phyloP scores from a whole-genome alignment of 139 green algal species.

The Pseudopediastrum boryanum region DNA sequence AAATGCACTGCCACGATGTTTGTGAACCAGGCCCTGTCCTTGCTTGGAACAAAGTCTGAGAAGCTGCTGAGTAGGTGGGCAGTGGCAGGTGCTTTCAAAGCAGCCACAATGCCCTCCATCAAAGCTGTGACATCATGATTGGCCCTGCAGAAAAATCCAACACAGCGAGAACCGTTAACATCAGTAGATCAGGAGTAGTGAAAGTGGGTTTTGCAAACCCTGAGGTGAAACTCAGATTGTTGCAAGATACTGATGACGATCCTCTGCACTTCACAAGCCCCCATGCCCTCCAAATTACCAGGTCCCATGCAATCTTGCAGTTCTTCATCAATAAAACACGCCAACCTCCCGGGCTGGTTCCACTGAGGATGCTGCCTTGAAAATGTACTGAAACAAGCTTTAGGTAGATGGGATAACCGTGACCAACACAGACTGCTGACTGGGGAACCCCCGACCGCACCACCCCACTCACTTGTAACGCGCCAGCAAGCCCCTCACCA shows the following conservation, averaged over 20 bases:
- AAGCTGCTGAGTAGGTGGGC: slow-evolving; percentile 59
- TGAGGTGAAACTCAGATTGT: background rate
- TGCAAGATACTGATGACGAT: background rate
- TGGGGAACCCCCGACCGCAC: background rate
- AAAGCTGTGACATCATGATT: slow-evolving; percentile 48
- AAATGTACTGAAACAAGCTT: no score
- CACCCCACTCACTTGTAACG: slow-evolving; percentile 39
- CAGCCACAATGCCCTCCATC: slow-evolving; percentile 51
- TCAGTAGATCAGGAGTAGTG: background rate
- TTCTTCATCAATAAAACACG: no score
- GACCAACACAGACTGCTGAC: no score
- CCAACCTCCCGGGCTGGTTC: no score
- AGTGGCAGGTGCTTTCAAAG: slow-evolving; percentile 54
- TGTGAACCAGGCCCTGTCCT: slow-evolving; percentile 49
- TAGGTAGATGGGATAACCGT: no score
- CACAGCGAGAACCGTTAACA: background rate
- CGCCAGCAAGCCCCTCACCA: slow-evolving; percentile 32
- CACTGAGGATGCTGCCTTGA: no score
- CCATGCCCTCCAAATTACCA: no score
- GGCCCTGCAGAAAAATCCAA: slow-evolving; percentile 36
- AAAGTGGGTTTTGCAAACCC: background rate
- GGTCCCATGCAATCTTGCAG: no score
- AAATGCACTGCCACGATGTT: slow-evolving; percentile 40
- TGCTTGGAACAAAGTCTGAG: slow-evolving; percentile 53
- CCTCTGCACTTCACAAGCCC: background rate